Conservation (phyloP, 2,329 filamentous ascomycete species). For the Cryoendolithus antarcticus region DNA sequence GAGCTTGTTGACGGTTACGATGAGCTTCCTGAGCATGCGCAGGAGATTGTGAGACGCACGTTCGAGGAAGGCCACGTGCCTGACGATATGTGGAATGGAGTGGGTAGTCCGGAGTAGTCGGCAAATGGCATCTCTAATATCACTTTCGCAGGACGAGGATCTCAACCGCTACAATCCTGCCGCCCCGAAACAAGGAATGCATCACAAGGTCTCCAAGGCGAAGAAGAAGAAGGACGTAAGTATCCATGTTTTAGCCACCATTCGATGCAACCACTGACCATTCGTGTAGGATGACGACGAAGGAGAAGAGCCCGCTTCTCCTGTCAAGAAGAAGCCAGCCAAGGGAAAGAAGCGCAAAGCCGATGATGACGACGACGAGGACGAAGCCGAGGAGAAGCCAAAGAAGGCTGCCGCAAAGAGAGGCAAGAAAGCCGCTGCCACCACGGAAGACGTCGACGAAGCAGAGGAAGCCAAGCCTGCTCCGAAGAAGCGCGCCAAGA, state of each 20-base stretch:
- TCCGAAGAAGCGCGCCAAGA: conserved; percentile 14
- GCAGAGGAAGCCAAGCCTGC: conserved; percentile 6
- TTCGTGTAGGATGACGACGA: no score
- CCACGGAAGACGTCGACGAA: no score
- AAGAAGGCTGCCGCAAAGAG: conserved; percentile 13
- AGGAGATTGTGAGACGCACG: conserved; percentile 62
- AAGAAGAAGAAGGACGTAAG: conserved; percentile 9
- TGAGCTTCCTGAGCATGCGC: conserved; percentile 54
- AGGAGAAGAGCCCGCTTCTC: no score
- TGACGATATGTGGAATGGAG: conserved; percentile 77
- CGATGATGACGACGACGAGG: conserved; percentile 8
- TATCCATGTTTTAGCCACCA: no score
- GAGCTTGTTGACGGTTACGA: conserved; percentile 70
- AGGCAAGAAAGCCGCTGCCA: not conserved
- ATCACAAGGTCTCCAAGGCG: conserved; percentile 22
- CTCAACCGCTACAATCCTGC: conserved; percentile 55
- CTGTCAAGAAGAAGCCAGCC: no score
- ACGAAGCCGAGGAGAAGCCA: not conserved
- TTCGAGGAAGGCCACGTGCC: conserved; percentile 69
- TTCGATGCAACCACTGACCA: no score
- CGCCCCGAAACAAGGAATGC: conserved; percentile 11
- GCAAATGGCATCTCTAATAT: conserved; percentile 4
- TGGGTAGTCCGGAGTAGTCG: conserved; percentile 36
- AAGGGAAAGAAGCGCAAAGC: no score
- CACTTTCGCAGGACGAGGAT: conserved; percentile 50